Evolutionary conservation across 129 eudicot genomes (phyloP), one percentile per base, ranked within the genome.

Genomic region (Arctium lappa): DNA sequence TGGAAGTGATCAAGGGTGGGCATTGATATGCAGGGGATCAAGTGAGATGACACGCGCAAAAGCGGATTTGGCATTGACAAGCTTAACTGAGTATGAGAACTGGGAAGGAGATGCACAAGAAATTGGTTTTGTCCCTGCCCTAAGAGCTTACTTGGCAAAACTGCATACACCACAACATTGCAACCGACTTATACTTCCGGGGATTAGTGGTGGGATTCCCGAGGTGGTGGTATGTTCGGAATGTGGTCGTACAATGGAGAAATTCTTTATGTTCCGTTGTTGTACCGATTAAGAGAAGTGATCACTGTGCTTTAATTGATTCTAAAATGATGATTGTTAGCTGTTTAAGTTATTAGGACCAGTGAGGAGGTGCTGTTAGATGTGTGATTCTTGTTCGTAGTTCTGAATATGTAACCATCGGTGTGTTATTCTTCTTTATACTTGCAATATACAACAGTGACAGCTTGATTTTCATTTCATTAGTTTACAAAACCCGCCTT

Each of bases 1-100:
- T 48, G 92, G 97, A 8, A 87, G 89, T 72, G 97, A 93, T 30
- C 85, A 85, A 69, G 97, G 92, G 6, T 95, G 99, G 99, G 99
- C 97, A 0, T 72, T 90, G 65, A 80, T 95, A 56, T 82, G 94
- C 44, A 39, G 38, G 38, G 97, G 94, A 31, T 56, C 90, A 3
- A 63, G 74, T 27, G 89, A 86, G 44, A 88, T 93, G 87, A 89
- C 94, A 4, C 81, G 91, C 77, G 94, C 89, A 29, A 93, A 90
- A 38, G 90, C 92, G 0, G 92, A 87, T 30, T 66, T 81, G 12
- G 74, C 93, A 39, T 4, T 69, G 6, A 74, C 40, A n/a, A 86
- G 88, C 79, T 77, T 93, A 10, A 39, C 29, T 0, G 90, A 81
- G 53, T 95, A 76, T 68, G 71, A 11, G 38, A 81, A 73, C 1